Evolutionary conservation across 257 asterid species (phyloP).

Genomic region (Thymus quinquecostatus): DNA sequence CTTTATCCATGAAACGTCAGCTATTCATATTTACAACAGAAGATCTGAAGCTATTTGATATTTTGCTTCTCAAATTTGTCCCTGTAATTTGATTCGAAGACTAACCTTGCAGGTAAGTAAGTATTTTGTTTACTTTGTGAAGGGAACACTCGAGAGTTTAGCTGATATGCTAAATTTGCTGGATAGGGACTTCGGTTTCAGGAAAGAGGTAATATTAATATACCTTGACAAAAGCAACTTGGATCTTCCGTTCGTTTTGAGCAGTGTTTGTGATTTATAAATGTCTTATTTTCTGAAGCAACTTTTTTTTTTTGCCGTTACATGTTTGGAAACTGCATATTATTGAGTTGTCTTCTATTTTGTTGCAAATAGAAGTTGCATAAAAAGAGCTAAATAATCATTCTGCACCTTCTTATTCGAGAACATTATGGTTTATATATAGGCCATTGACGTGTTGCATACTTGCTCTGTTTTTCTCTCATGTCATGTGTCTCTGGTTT

Average conservation of each 20-base stretch:
- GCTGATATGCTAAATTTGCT: conserved; percentile 81
- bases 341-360: no score
- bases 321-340: conserved; percentile 80
- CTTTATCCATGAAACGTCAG: neutral
- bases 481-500: no score
- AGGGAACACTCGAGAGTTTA: conserved; percentile 64
- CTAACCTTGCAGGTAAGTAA: conserved; percentile 59
- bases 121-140: conserved; percentile 60
- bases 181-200: conserved; percentile 74
- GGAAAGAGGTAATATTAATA: conserved; percentile 74
- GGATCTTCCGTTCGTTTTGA: neutral
- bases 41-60: neutral
- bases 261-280: neutral
- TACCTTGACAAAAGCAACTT: conserved; percentile 1
- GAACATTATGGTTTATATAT: no score
- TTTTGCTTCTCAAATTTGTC: conserved; percentile 13
- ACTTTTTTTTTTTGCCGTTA: conserved; percentile 55
- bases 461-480: no score
- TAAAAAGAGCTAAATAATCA: no score
- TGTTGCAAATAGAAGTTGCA: no score
- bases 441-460: no score
- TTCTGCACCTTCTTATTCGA: no score
- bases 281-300: neutral
- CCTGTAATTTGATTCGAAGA: conserved; percentile 15
- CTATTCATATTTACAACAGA: neutral